Conservation (phyloP, 2,329 filamentous ascomycete species). For the Triangularia setosa region DNA sequence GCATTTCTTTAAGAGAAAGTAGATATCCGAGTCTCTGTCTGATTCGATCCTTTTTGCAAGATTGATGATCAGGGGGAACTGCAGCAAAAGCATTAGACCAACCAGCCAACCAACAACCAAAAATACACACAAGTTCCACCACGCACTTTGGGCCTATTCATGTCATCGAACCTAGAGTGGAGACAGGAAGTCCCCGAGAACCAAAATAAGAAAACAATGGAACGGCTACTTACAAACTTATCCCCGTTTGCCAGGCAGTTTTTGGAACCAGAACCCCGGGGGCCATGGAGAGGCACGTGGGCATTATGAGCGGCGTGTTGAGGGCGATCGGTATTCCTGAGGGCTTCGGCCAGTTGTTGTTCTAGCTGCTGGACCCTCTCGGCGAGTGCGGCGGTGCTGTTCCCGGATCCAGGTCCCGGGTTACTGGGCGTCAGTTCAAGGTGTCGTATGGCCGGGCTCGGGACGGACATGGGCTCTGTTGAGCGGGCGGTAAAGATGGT, state of each 20-base stretch:
- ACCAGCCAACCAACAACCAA: slow-evolving; percentile 1
- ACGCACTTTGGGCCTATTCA: not conserved
- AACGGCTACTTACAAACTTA: slow-evolving; percentile 35
- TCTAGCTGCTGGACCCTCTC: slow-evolving; percentile 42
- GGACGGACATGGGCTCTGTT: slow-evolving; percentile 10
- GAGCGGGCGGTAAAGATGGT: not conserved
- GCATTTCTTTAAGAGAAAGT: slow-evolving; percentile 43
- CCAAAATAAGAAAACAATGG: not conserved
- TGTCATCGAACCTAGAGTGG: not conserved
- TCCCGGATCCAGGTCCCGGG: not conserved
- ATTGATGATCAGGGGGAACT: slow-evolving; percentile 27
- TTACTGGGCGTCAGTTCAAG: slow-evolving; percentile 4
- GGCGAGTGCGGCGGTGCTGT: slow-evolving; percentile 28
- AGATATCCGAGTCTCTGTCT: slow-evolving; percentile 29
- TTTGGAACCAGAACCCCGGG: slow-evolving; percentile 31
- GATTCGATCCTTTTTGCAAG: slow-evolving; percentile 23
- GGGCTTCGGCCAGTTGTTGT: slow-evolving; percentile 36
- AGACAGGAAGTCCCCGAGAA: not conserved
- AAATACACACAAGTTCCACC: not conserved
- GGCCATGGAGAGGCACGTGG: slow-evolving; percentile 9
- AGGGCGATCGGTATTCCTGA: slow-evolving; percentile 15
- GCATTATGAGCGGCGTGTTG: slow-evolving; percentile 8
- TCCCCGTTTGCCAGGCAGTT: slow-evolving; percentile 49
- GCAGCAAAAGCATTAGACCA: slow-evolving; percentile 12
- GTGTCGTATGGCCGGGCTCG: slow-evolving; percentile 12